Conservation (phyloP, 1,284 basidiomycete genomes). For the Boletus sp. region DNA sequence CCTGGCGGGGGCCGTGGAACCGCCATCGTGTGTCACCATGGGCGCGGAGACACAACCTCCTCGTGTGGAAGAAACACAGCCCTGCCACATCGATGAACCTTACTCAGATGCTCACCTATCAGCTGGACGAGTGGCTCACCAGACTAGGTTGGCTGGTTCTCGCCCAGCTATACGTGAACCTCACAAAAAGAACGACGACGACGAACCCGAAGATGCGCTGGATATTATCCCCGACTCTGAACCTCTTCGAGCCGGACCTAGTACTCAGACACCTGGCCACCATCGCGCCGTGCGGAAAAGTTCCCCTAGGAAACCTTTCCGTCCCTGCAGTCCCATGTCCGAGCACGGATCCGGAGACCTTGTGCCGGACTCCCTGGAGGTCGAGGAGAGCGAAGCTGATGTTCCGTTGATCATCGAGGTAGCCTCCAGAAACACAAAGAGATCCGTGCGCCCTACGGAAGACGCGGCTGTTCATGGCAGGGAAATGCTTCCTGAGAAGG, state of each 20-base stretch:
- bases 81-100: constrained; percentile 2
- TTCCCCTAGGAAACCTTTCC: constrained; percentile 20
- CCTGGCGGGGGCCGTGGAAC: constrained; percentile 22
- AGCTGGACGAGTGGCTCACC: constrained; percentile 3
- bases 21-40: constrained; percentile 13
- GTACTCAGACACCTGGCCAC: constrained; percentile 6
- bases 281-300: constrained; percentile 5
- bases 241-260: constrained; percentile 31
- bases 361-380: constrained; percentile 31
- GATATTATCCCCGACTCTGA: constrained; percentile 59
- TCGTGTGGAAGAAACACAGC: constrained; percentile 18
- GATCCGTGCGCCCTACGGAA: constrained; percentile 12
- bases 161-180: background rate
- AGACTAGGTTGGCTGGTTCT: background rate
- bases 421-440: constrained; percentile 13
- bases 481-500: constrained; percentile 18
- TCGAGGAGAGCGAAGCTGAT: constrained; percentile 34
- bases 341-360: constrained; percentile 27
- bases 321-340: constrained; percentile 26
- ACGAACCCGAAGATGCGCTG: constrained; percentile 28
- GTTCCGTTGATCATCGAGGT: constrained; percentile 38
- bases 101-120: background rate
- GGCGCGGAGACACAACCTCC: constrained; percentile 25
- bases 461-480: background rate
- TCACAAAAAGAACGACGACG: background rate